Conservation (phyloP, 2,329 filamentous ascomycete genomes). For the Penicillium aurantiogriseum region DNA sequence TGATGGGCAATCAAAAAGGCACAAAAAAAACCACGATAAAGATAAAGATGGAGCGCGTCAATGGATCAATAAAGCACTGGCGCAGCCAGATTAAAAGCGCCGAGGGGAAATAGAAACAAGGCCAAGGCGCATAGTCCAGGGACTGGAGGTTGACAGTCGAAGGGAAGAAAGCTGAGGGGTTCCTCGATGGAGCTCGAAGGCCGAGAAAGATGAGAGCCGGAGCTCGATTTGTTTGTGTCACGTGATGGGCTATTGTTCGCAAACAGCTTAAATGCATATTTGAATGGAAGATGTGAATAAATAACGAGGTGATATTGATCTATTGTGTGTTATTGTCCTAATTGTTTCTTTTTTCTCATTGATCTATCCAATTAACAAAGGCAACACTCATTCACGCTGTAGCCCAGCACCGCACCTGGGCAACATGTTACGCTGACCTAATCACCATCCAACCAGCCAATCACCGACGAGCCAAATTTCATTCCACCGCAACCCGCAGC, state of each 20-base stretch:
- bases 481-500: conserved; percentile 31
- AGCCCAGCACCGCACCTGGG: conserved; percentile 2
- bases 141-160: conserved; percentile 4
- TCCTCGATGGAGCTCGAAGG: conserved; percentile 18
- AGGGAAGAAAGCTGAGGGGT: conserved; percentile 17
- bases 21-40: conserved; percentile 16
- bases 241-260: conserved; percentile 9
- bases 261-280: neutral
- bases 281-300: neutral
- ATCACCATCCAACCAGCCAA: conserved; percentile 28
- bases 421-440: conserved; percentile 19
- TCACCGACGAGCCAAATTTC: conserved; percentile 34
- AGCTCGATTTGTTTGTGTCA: conserved; percentile 28
- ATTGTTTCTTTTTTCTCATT: neutral
- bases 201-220: conserved; percentile 19
- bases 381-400: neutral
- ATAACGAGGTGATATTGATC: neutral
- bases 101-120: neutral
- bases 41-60: conserved; percentile 4
- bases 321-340: neutral
- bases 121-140: conserved; percentile 12
- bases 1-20: conserved; percentile 20
- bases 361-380: too few species aligned
- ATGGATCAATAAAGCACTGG: neutral
- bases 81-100: neutral